These are phyloP conservation scores for Kalmusia sp. DNA, from an alignment of 2,329 filamentous ascomycete genomes.

Conservation along the genomic window DNA sequence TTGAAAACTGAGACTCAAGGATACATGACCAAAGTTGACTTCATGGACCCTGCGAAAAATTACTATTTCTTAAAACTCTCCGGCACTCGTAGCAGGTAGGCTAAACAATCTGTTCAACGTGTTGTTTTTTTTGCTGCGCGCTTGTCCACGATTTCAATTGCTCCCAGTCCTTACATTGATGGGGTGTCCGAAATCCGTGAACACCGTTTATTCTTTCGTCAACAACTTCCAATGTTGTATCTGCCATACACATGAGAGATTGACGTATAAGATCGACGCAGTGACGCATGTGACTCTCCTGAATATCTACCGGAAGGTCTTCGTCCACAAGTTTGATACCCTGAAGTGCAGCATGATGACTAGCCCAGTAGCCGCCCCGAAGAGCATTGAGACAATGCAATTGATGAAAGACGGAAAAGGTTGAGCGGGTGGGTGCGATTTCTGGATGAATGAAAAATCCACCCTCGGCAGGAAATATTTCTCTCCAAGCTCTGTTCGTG, in stretches of 20 bases:
- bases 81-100: not conserved
- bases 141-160: not conserved
- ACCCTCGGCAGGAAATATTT: not conserved
- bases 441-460: not conserved
- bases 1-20: no score
- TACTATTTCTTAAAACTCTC: no score
- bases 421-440: not conserved
- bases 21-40: no score
- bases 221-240: not conserved
- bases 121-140: not conserved
- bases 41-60: no score
- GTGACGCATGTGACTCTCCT: not conserved
- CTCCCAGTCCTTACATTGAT: conserved; percentile 4
- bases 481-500: not conserved
- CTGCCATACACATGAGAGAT: conserved; percentile 1
- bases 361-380: conserved; percentile 2
- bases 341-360: not conserved
- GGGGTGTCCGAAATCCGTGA: not conserved
- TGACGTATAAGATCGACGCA: conserved; percentile 4
- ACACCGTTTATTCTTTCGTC: not conserved
- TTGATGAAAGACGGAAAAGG: conserved; percentile 4
- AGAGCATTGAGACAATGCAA: not conserved
- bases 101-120: conserved; percentile 3
- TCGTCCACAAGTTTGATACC: not conserved
- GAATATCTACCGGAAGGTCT: not conserved